Evolutionary conservation across 164 flowering plant genomes (phyloP), one percentile per base, ranked within the genome.

Genomic region (Chimonanthus praecox): DNA sequence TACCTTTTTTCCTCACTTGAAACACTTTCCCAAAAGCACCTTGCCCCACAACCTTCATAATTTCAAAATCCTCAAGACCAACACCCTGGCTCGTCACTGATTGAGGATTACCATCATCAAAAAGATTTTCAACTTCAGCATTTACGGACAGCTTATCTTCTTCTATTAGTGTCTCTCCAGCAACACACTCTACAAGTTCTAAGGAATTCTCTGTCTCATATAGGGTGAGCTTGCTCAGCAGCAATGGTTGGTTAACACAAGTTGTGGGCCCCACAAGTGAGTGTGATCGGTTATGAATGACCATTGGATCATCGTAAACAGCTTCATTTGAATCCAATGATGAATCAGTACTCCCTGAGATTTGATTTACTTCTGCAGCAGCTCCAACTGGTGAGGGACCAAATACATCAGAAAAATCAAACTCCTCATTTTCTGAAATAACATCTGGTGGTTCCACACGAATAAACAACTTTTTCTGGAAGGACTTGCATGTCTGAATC

Each of bases 1-100:
- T 86, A 33, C 89, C 90, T 72, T 74, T 89, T 78, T 85, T 92
- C 82, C 86, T 86, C 63, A 94, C 98, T 82, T 94, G 97, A 76
- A 79, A 94, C 10, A 94, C 98, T 80, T 89, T 91, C 58, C 85
- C 98, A 87, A 94, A 94, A 48, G 97, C 94, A 73, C 97, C 98
- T 81, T 89, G 89, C 73, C 98, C 97, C 21, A 92, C 97, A 75
- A 91, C 84, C 83, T 84, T 94, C 86, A 92, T 72, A 49, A 92
- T 78, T 77, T 92, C 97, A 86, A 92, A 94, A 77, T 92, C 95
- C 58, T 90, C 97, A 74, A 91, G 86, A 44, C 92, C 82, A 13
- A 90, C 87, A 72, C 78, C 76, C 44, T 71, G 47, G 15, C 67
- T 79, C 79, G 82, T 54, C 71, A 48, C 18, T n/a, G 78, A 43